Base-by-base conservation (phyloP, 345 rosid genomes). In the Barbarea vulgaris region DNA sequence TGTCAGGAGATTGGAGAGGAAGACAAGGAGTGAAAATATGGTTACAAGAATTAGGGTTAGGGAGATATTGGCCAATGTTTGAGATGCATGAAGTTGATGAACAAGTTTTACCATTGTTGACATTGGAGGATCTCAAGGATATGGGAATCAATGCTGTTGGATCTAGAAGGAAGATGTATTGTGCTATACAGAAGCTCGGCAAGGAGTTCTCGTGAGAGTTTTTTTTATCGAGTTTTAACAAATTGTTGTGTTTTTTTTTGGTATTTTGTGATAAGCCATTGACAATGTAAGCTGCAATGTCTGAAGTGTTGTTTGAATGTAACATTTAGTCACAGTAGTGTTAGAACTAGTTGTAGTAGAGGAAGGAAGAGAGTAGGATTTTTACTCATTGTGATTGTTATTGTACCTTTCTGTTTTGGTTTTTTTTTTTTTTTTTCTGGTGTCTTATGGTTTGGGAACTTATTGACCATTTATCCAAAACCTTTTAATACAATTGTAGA, bases 111-210 rank as follows among this genome's bases (percentile, higher is more conserved):
- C 94, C 94, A 15, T 84, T 87, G 88, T 81, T 91, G 70, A 88
- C 97, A 18, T 56, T 91, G 83, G 97, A 89, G 79, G 97, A 91
- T 85, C 87, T 91, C 76, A 91, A 91, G 75, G 97, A 91, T 74
- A 91, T 91, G 92, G 97, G 97, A 15, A 88, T 91, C 46, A 91
- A 77, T 82, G 97, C 94, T 6, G 97, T 91, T 67, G 97, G 97
- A 13, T 87, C 97, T 0, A 83, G 97, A 59, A 91, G 97, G 82
- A 91, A 91, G 85, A 79, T 91, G 94, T 91, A 72, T 64, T 86
- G 85, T 6, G 94, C 94, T 0, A 85, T 91, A 31, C 97, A 91
- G 81, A 88, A 88, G 86, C 94, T 91, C 0, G 83, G 92, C 1
- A 87, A 81, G 60, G 97, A 91, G 61, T 91, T 88, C 66, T 91